These are phyloP conservation scores for Apostasia ramifera DNA, from an alignment of 106 monocot genomes.

Conservation along the genomic window DNA sequence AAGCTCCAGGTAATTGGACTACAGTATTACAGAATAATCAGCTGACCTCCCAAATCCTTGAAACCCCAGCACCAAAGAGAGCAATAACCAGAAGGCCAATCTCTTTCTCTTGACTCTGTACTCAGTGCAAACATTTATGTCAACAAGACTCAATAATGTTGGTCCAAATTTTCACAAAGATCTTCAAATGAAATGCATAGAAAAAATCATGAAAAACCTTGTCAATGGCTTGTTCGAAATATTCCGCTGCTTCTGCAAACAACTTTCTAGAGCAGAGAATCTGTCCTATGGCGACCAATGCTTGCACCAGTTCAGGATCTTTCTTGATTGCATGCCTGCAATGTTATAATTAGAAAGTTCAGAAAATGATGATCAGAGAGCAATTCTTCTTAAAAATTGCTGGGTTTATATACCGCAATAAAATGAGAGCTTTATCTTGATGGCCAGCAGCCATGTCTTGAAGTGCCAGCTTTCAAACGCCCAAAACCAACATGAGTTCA, in stretches of 20 bases:
- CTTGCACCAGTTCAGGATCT: slow-evolving; percentile 63
- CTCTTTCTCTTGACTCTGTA: slow-evolving; percentile 54
- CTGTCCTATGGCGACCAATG: slow-evolving; percentile 74
- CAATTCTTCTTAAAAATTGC: neutral
- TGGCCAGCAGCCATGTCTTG: slow-evolving; percentile 33
- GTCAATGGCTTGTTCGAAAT: slow-evolving; percentile 75
- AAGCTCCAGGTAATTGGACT: too few relatives aligned
- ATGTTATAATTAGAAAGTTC: neutral
- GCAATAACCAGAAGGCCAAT: slow-evolving; percentile 58
- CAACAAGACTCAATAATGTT: too few relatives aligned
- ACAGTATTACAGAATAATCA: neutral
- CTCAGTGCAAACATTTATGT: too few relatives aligned
- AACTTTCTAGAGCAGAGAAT: slow-evolving; percentile 48
- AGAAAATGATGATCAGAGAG: slow-evolving; percentile 2
- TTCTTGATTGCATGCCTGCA: slow-evolving; percentile 65
- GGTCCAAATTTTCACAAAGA: too few relatives aligned
- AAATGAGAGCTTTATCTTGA: slow-evolving; percentile 54
- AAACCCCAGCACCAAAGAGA: slow-evolving; percentile 69
- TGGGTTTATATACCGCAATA: slow-evolving; percentile 32
- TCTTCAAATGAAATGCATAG: too few relatives aligned
- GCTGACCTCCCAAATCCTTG: slow-evolving; percentile 56
- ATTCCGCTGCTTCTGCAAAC: slow-evolving; percentile 61
- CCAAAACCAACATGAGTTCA: neutral
- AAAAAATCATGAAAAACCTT: slow-evolving; percentile 36
- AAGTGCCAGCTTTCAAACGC: slow-evolving; percentile 47